These are phyloP conservation scores for Fusarium napiforme DNA, from an alignment of 2,329 filamentous ascomycete genomes.

Conservation along the genomic window DNA sequence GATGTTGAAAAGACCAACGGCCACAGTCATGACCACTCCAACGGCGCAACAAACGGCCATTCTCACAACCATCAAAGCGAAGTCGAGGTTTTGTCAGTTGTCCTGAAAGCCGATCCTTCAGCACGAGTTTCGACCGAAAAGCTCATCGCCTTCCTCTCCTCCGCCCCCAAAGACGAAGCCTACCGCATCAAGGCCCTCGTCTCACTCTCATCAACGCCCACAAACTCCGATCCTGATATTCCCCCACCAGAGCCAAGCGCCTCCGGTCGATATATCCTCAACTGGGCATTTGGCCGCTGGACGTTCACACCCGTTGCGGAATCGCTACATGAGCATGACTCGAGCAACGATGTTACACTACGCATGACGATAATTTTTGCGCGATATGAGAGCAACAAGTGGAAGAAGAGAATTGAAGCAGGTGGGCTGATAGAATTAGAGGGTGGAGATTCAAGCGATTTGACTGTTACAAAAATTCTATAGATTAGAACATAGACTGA, in stretches of 20 bases:
- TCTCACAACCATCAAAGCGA: constrained; percentile 77
- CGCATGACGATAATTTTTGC: constrained; percentile 82
- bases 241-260: constrained; percentile 49
- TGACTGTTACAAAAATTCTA: constrained; percentile 64
- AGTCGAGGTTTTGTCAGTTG: constrained; percentile 91
- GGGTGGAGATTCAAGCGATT: constrained; percentile 56
- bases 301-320: constrained; percentile 75
- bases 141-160: constrained; percentile 73
- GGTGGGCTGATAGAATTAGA: constrained; percentile 65
- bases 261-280: constrained; percentile 80
- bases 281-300: constrained; percentile 98
- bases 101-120: constrained; percentile 61
- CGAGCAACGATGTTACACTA: constrained; percentile 66
- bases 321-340: constrained; percentile 61
- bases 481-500: constrained; percentile 43
- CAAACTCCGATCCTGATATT: constrained; percentile 62
- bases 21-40: constrained; percentile 49
- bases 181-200: constrained; percentile 89
- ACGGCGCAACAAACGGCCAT: constrained; percentile 54
- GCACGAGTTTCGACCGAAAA: constrained; percentile 66
- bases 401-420: constrained; percentile 77
- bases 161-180: constrained; percentile 89
- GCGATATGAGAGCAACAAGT: constrained; percentile 78
- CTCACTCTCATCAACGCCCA: constrained; percentile 58
- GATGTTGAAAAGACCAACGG: constrained; percentile 49